phyloP scores from a whole-genome alignment of 352 stramenopile species.

The Pythium brachiatum region DNA sequence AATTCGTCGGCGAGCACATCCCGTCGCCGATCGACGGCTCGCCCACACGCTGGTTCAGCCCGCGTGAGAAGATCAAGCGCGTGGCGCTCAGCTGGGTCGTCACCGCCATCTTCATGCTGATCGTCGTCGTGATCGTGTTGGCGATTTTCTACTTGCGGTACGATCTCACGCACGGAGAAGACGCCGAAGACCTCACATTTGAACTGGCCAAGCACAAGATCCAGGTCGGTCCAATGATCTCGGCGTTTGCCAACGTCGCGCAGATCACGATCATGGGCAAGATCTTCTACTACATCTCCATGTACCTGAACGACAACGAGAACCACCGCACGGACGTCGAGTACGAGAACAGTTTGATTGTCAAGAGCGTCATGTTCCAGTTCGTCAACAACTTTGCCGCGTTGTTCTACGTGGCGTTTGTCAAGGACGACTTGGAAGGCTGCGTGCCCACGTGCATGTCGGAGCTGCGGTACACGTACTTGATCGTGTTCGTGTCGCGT shows the following conservation, averaged over 20 bases:
- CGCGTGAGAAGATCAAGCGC: conserved; percentile 65
- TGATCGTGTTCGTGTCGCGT: conserved; percentile 90
- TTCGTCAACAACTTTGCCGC: conserved; percentile 95
- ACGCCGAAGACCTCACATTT: conserved; percentile 55
- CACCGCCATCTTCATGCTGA: conserved; percentile 70
- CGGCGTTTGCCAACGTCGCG: conserved; percentile 65
- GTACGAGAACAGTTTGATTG: conserved; percentile 91
- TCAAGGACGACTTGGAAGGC: conserved; percentile 81
- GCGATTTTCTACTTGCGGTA: conserved; percentile 80
- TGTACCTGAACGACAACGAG: conserved; percentile 90
- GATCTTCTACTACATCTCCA: conserved; percentile 88
- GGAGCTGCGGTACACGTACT: conserved; percentile 89
- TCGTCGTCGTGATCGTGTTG: conserved; percentile 72
- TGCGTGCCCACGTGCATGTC: conserved; percentile 80
- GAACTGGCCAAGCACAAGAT: conserved; percentile 57
- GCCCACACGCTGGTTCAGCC: conserved; percentile 63
- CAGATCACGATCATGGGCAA: conserved; percentile 91
- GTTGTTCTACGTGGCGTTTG: conserved; percentile 93
- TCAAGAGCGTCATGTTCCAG: conserved; percentile 95
- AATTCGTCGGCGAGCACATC: conserved; percentile 75
- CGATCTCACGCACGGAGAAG: conserved; percentile 61
- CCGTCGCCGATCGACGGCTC: conserved; percentile 73
- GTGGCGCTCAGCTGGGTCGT: conserved; percentile 78
- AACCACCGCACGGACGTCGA: conserved; percentile 90
- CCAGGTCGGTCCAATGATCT: conserved; percentile 69